Evolutionary conservation across 495 filamentous ascomycete genomes (phyloP).

Genomic region (Astrocystis sublimbata): DNA sequence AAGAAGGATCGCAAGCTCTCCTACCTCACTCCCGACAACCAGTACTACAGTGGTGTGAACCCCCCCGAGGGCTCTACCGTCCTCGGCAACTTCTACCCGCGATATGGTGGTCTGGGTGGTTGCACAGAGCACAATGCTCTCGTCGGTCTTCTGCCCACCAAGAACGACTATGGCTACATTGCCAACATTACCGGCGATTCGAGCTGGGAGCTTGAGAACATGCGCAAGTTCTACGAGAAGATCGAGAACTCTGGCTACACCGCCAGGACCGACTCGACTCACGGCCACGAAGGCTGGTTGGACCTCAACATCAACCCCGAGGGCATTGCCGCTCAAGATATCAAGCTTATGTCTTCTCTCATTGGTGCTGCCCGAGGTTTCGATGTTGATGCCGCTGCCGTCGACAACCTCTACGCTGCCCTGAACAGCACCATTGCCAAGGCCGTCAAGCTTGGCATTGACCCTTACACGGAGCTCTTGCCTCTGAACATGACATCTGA

Average conservation of each 20-base stretch:
- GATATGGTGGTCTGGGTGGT: constrained; percentile 51
- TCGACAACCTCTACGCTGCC: constrained; percentile 28
- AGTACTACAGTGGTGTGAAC: constrained; percentile 38
- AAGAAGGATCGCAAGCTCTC: constrained; percentile 48
- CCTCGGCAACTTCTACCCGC: constrained; percentile 53
- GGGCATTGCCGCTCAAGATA: constrained; percentile 49
- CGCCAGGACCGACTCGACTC: background rate
- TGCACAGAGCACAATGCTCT: constrained; percentile 53
- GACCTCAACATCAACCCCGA: constrained; percentile 35
- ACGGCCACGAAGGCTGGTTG: constrained; percentile 53
- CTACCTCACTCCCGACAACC: constrained; percentile 43
- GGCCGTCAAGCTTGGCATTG: background rate
- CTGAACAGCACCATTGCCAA: background rate
- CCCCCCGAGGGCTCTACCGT: constrained; percentile 44
- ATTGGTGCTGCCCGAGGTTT: constrained; percentile 53
- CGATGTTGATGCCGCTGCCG: constrained; percentile 30
- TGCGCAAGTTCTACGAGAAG: constrained; percentile 50
- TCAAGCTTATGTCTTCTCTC: constrained; percentile 52
- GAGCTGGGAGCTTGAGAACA: constrained; percentile 48
- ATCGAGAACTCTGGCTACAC: constrained; percentile 58
- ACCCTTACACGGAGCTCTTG: constrained; percentile 8
- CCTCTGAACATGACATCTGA: constrained; percentile 29
- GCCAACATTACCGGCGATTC: constrained; percentile 49
- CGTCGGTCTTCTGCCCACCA: constrained; percentile 42
- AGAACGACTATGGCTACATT: constrained; percentile 50